Evolutionary conservation across 1,284 basidiomycete species (phyloP).

Genomic region (Malassezia obtusa): DNA sequence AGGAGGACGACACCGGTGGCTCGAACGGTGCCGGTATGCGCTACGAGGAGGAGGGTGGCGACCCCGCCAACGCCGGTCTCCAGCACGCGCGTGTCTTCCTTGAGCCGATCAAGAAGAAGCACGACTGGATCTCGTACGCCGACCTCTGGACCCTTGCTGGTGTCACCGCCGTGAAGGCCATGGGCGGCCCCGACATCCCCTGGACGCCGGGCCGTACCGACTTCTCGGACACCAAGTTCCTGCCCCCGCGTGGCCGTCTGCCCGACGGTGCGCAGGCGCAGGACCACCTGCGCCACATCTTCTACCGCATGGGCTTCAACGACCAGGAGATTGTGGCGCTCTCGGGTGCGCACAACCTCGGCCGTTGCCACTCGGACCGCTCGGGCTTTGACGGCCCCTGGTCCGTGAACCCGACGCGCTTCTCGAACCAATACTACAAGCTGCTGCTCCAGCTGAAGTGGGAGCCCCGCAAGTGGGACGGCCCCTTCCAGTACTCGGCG

Average conservation of each 20-base stretch:
- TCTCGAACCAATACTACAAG: slow-evolving; percentile 84
- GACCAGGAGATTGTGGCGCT: slow-evolving; percentile 78
- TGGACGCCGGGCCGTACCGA: slow-evolving; percentile 51
- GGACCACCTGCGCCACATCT: slow-evolving; percentile 68
- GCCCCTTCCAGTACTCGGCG: slow-evolving; percentile 47
- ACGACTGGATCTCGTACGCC: slow-evolving; percentile 44
- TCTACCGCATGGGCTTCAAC: slow-evolving; percentile 58
- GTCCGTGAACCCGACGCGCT: slow-evolving; percentile 57
- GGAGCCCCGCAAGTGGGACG: slow-evolving; percentile 53
- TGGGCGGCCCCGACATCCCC: slow-evolving; percentile 44
- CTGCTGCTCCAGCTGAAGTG: slow-evolving; percentile 76
- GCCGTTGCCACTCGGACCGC: slow-evolving; percentile 69
- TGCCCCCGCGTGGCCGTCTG: slow-evolving; percentile 80
- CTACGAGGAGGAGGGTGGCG: slow-evolving; percentile 53
- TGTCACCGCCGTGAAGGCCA: slow-evolving; percentile 60
- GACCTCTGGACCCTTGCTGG: slow-evolving; percentile 50
- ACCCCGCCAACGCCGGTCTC: slow-evolving; percentile 80
- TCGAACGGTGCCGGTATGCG: slow-evolving; percentile 49
- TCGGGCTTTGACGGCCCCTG: slow-evolving; percentile 47
- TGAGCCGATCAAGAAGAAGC: slow-evolving; percentile 68
- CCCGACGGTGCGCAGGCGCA: slow-evolving; percentile 77
- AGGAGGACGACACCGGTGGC: slow-evolving; percentile 74
- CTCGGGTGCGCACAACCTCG: slow-evolving; percentile 84
- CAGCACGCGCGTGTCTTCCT: slow-evolving; percentile 70
- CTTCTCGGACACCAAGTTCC: slow-evolving; percentile 49